These are phyloP conservation scores for Volvariella surrecta DNA, from an alignment of 1,284 basidiomycete genomes.

Conservation along the genomic window DNA sequence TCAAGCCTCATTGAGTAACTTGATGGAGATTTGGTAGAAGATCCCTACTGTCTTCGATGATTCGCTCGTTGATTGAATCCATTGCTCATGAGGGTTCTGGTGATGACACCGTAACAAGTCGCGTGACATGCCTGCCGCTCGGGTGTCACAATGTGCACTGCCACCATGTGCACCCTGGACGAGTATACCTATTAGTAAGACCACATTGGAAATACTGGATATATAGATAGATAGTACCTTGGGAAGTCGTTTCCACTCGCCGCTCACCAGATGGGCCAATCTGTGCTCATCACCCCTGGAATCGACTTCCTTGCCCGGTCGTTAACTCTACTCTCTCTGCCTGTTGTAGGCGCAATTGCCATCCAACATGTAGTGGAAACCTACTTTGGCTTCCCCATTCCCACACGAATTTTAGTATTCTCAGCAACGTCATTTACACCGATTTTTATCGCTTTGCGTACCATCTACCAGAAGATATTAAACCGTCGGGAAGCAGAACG, in stretches of 20 bases:
- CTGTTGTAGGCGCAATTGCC: constrained; percentile 5
- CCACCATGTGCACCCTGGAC: too few species aligned
- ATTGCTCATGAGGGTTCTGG: too few species aligned
- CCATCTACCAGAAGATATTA: constrained; percentile 11
- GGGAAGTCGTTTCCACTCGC: too few species aligned
- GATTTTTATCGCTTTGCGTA: constrained; percentile 8
- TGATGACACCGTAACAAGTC: too few species aligned
- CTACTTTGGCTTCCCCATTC: constrained; percentile 8
- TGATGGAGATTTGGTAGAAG: too few species aligned
- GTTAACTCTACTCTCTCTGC: constrained; percentile 7
- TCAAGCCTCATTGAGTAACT: too few species aligned
- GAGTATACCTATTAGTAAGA: too few species aligned
- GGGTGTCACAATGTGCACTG: too few species aligned
- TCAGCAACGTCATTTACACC: constrained; percentile 12
- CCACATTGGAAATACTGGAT: too few species aligned
- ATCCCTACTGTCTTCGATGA: constrained; percentile 51
- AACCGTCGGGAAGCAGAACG: constrained; percentile 15
- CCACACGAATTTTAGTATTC: constrained; percentile 12
- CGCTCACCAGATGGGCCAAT: too few species aligned
- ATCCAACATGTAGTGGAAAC: constrained; percentile 8
- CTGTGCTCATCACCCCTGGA: constrained; percentile 12
- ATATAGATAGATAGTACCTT: too few species aligned
- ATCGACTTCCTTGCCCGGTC: constrained; percentile 11
- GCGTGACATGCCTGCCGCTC: too few species aligned
- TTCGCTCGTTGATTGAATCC: constrained; percentile 18